Evolutionary conservation across 148 eudicot genomes (phyloP).

Genomic region (Agrostemma githago): DNA sequence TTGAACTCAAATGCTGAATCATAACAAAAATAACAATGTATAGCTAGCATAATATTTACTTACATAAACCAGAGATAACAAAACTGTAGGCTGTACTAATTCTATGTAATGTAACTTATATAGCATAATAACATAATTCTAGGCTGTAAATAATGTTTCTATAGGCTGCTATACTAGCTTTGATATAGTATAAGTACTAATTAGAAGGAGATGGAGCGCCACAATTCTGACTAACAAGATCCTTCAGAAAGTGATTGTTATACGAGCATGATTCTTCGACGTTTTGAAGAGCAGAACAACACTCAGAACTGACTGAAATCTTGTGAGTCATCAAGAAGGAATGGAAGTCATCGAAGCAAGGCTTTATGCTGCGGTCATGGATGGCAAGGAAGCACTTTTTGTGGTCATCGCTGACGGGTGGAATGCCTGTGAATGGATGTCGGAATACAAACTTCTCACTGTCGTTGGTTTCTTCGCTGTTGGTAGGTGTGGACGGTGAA

Average conservation of each 20-base stretch:
- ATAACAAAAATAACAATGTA: too few species aligned
- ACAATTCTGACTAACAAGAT: background rate
- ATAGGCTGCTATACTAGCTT: background rate
- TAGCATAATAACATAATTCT: background rate
- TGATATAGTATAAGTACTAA: background rate
- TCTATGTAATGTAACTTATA: too few species aligned
- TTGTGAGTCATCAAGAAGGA: background rate
- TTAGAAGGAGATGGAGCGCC: background rate
- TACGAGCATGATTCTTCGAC: background rate
- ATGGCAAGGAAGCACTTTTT: slow-evolving; percentile 1
- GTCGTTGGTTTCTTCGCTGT: background rate
- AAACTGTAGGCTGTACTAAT: too few species aligned
- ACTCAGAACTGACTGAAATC: background rate
- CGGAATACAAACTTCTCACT: slow-evolving; percentile 2
- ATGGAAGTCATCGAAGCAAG: slow-evolving; percentile 9
- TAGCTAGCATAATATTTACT: too few species aligned
- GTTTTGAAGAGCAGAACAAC: background rate
- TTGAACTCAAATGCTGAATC: too few species aligned
- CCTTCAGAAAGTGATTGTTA: background rate
- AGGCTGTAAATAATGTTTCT: background rate
- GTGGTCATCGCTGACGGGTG: background rate
- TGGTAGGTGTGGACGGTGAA: background rate
- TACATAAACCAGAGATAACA: too few species aligned
- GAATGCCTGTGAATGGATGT: slow-evolving; percentile 4
- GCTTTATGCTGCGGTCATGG: background rate